Conservation (phyloP, 2,329 filamentous ascomycete genomes). For the Daldinia sp. region DNA sequence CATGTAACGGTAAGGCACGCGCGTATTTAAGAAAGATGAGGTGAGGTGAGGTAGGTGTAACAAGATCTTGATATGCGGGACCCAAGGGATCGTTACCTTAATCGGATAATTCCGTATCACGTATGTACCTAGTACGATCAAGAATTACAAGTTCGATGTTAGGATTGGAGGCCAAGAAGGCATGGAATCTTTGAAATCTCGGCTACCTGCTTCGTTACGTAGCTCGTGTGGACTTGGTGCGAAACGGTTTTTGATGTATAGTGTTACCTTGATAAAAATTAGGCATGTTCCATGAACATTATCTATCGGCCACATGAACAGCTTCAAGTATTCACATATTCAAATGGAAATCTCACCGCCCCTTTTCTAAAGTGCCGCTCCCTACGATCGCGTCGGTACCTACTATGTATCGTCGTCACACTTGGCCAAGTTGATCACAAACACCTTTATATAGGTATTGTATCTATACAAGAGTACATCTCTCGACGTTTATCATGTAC, state of each 20-base stretch:
- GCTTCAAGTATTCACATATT: background rate
- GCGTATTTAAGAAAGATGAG: background rate
- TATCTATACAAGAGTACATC: slow-evolving; percentile 4
- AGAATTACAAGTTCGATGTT: too few species aligned
- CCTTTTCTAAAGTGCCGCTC: slow-evolving; percentile 20
- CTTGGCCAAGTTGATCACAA: slow-evolving; percentile 1
- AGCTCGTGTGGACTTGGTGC: background rate
- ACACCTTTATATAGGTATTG: background rate
- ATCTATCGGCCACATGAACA: background rate
- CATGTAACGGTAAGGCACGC: background rate
- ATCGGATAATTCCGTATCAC: background rate
- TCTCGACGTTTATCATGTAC: background rate
- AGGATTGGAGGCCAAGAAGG: background rate
- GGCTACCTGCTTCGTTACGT: background rate
- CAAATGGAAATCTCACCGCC: slow-evolving; percentile 33
- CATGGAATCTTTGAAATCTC: background rate
- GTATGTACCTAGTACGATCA: background rate
- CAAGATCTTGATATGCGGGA: slow-evolving; percentile 1
- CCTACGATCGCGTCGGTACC: slow-evolving; percentile 13
- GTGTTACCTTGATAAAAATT: background rate
- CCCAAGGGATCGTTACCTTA: background rate
- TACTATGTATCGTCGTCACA: slow-evolving; percentile 3
- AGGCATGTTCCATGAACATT: background rate
- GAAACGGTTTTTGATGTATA: background rate
- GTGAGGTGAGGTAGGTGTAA: background rate